Evolutionary conservation across 352 stramenopile genomes (phyloP), one percentile per base, ranked within the genome.

Genomic region (Phytophthora pinifolia): DNA sequence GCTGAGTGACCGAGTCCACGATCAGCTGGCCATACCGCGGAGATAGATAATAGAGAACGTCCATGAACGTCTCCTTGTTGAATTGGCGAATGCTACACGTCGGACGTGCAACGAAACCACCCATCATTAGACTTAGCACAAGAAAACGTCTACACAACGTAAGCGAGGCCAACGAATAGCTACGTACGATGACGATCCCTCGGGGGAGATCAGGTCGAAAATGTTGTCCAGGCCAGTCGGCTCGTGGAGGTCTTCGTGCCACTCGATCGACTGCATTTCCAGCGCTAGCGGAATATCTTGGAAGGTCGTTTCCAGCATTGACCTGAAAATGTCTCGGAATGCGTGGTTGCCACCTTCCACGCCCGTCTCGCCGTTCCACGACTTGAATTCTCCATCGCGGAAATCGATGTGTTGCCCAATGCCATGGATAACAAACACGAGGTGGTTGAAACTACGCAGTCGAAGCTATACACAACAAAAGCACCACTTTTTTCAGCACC

Each of bases 21-120:
- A 98, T 96, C 15, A 96, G 68, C 53, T 97, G 90, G 6, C 92
- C 87, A 59, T 97, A 96, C 3, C 84, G 72, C 31, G 89, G 86
- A 14, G 83, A 95, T 59, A 97, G 70, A 67, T 97, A 98, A 44
- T 96, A 98, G 4, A 97, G 60, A n/a, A 97, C 82, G 47, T 98
- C 92, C 84, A 98, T 96, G 29, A 98, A 72, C 0, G 92, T 97
- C 64, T 97, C 90, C 59, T 98, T 98, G 58, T 88, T 96, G 59
- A 97, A 98, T 27, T 96, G 76, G 34, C 92, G 77, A 60, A 98
- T 90, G 32, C 85, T 92, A 56, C 46, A 43, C 25, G 25, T 29
- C 8, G 25, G 25, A 29, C 25, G 25, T 20, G 12, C 13, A 44
- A 60, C 30, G 27, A 27, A 33, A 50, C 30, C 30, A 45, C 25